These are phyloP conservation scores for Talaromyces verruculosus DNA, from an alignment of 2,329 filamentous ascomycete species.

Conservation along the genomic window DNA sequence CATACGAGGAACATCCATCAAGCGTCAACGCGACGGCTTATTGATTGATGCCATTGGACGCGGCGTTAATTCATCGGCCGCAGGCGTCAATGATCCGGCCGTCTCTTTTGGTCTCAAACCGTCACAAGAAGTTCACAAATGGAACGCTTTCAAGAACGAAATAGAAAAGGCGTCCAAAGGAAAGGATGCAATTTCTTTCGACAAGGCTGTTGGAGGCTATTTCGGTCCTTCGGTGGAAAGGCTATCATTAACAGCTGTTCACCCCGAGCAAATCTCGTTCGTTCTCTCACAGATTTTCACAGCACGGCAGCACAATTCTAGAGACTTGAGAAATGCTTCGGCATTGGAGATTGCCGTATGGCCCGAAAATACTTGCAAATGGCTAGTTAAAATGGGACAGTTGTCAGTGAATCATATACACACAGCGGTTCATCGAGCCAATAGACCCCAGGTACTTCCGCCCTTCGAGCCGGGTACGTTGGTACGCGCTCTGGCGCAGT, in stretches of 20 bases:
- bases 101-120: conserved; percentile 37
- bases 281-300: conserved; percentile 43
- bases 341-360: conserved; percentile 38
- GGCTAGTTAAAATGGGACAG: conserved; percentile 43
- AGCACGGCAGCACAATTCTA: conserved; percentile 25
- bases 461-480: conserved; percentile 41
- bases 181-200: conserved; percentile 36
- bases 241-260: conserved; percentile 34
- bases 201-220: conserved; percentile 35
- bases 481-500: conserved; percentile 40
- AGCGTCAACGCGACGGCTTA: conserved; percentile 42
- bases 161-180: conserved; percentile 32
- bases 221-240: conserved; percentile 28
- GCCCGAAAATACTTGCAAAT: conserved; percentile 41
- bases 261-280: conserved; percentile 39
- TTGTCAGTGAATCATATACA: conserved; percentile 43
- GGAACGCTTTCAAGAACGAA: conserved; percentile 35
- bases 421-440: conserved; percentile 38
- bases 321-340: conserved; percentile 30
- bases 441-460: conserved; percentile 38
- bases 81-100: conserved; percentile 28
- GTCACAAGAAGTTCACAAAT: conserved; percentile 35
- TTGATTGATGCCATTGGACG: conserved; percentile 46
- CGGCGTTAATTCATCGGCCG: conserved; percentile 38
- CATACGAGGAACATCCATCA: conserved; percentile 34